Percentiles rank a stretch among this genome's conserved stretches.
Evolutionary conservation across 306 rosid genomes (phyloP).

Genomic region (Medicago truncatula): MtrunA17r5.0-ANR NC_053047.1:3095001-3095500

Average conservation of each 20-base stretch:
- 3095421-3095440: slow-evolving; percentile 87
- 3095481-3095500: slow-evolving; percentile 95
- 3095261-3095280: background rate
- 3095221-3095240: background rate
- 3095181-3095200: too few relatives aligned
- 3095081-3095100: slow-evolving; percentile 2
- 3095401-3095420: slow-evolving; percentile 55
- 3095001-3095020: slow-evolving; percentile 68
- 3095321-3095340: background rate
- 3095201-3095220: background rate
- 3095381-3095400: slow-evolving; percentile 36
- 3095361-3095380: slow-evolving; percentile 23
- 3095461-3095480: slow-evolving; percentile 97
- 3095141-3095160: background rate
- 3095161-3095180: too few relatives aligned
- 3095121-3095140: background rate
- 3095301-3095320: background rate
- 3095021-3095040: slow-evolving; percentile 41
- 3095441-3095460: slow-evolving; percentile 98
- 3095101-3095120: background rate
- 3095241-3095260: background rate
- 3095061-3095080: slow-evolving; percentile 8
- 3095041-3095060: slow-evolving; percentile 26
- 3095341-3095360: slow-evolving; percentile 25
- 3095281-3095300: background rate